A percentile compares a stretch with the other conserved stretches of the same genome.
Conservation (phyloP, 805 yeast species). For the Yarrowia keelungensis region DNA sequence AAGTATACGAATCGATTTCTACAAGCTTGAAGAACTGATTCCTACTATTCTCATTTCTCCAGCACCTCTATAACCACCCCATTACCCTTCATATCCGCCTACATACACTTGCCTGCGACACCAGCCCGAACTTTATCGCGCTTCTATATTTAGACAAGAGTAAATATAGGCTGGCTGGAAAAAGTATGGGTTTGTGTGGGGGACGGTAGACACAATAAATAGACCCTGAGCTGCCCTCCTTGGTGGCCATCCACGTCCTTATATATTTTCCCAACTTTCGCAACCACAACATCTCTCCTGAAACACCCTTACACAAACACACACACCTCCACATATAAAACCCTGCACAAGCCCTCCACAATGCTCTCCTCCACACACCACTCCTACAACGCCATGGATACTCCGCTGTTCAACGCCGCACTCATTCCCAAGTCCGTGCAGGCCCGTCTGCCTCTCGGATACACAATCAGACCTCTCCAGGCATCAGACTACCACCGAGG, state of each 20-base stretch:
- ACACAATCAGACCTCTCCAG: conserved; percentile 65
- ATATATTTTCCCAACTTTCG: not conserved
- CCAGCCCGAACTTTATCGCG: conserved; percentile 30
- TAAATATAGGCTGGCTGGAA: conserved; percentile 35
- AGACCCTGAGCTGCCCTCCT: not conserved
- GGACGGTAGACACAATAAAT: not conserved
- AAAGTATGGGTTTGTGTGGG: conserved; percentile 8
- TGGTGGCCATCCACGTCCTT: not conserved
- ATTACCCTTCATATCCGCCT: not conserved
- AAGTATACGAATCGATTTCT: too few species aligned
- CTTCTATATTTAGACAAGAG: conserved; percentile 32
- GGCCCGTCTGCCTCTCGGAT: conserved; percentile 63
- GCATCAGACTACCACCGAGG: conserved; percentile 66
- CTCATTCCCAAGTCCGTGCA: conserved; percentile 46
- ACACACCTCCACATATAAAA: conserved; percentile 6
- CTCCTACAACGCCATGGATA: conserved; percentile 32
- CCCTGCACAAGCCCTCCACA: not conserved
- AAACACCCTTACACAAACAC: not conserved
- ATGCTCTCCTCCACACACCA: conserved; percentile 21
- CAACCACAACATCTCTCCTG: not conserved
- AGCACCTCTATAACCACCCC: not conserved
- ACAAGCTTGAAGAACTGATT: too few species aligned
- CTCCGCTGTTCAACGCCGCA: conserved; percentile 43
- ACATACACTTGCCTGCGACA: not conserved
- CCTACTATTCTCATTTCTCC: too few species aligned